Base-by-base conservation (phyloP, 345 rosid species). In the Trapa incisa region DNA sequence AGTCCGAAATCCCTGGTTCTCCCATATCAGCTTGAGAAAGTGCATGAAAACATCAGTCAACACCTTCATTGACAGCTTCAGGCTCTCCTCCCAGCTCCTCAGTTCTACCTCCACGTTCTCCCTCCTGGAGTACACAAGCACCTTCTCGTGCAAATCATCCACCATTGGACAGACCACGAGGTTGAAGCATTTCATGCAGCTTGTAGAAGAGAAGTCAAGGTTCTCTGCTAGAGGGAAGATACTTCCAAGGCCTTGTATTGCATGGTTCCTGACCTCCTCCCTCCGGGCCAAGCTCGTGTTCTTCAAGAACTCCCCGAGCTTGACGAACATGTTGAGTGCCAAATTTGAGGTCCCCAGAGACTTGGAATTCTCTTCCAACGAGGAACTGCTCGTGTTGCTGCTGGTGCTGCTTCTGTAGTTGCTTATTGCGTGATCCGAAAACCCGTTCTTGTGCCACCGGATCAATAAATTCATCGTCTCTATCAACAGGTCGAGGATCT, bases 1-100 rank as follows among this genome's bases (percentile, higher is more conserved):
- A 1, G 99, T 89, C 70, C 93, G 75, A 56, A 89, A 89, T 69
- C 82, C 86, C 0, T 85, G 74, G 67, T 81, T 87, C 61, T 76
- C 81, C 9, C 85, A 67, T 60, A 91, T 85, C 63, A 69, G 87
- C 71, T 74, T 80, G 45, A 87, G 45, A 65, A 65, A 85, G 65
- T 67, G 72, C 77, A 91, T 62, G 72, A 67, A 91, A 22, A 85
- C 91, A 3, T 84, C 81, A 13, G 83, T 65, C 45, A 94, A 70
- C 33, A 89, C 75, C 63, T 86, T 86, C 96, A 89, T 86, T 0
- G 91, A 86, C 10, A 80, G 71, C 68, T 68, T 89, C 6, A 91
- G 66, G 3, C 95, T 94, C 37, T 86, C 88, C 71, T 94, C 96
- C 99, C 89, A 91, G 65, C 96, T 87, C 77, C 96, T 81, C 85